Evolutionary conservation across 805 yeast species (phyloP).

Genomic region (Saturnispora quitensis): DNA sequence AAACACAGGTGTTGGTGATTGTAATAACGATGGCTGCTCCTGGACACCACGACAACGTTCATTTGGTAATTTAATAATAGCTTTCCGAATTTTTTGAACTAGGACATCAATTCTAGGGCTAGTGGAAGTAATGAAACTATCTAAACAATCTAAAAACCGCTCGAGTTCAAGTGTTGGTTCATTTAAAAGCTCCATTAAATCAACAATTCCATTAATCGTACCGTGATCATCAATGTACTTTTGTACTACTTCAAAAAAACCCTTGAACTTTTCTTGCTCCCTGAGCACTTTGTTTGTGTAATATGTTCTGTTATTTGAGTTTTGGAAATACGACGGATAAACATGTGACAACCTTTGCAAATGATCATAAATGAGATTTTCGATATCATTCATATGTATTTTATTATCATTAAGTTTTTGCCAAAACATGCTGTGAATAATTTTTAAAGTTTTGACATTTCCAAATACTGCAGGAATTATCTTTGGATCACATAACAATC

Average conservation of each 20-base stretch:
- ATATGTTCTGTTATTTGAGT: slow-evolving; percentile 6
- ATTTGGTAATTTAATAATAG: neutral
- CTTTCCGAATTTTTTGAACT: slow-evolving; percentile 4
- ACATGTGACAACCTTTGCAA: slow-evolving; percentile 18
- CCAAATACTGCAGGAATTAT: slow-evolving; percentile 17
- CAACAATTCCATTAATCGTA: neutral
- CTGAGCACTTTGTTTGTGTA: neutral
- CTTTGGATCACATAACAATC: slow-evolving; percentile 17
- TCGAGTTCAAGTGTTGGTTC: slow-evolving; percentile 9
- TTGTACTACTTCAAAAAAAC: slow-evolving; percentile 1
- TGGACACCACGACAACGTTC: neutral
- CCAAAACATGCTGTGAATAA: slow-evolving; percentile 11
- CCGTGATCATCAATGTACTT: slow-evolving; percentile 3
- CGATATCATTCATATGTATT: slow-evolving; percentile 8
- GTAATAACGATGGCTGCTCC: neutral
- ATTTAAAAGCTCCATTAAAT: slow-evolving; percentile 2
- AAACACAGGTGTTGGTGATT: slow-evolving; percentile 5
- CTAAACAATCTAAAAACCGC: slow-evolving; percentile 1
- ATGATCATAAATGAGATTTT: slow-evolving; percentile 14
- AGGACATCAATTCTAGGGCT: slow-evolving; percentile 9
- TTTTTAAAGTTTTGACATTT: slow-evolving; percentile 13
- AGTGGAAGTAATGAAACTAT: slow-evolving; percentile 5
- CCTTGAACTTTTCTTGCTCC: neutral
- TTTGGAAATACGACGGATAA: slow-evolving; percentile 20
- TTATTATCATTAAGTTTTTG: slow-evolving; percentile 6